phyloP scores from a whole-genome alignment of 768 basidiomycete species.

The Kwoniella pini region DNA sequence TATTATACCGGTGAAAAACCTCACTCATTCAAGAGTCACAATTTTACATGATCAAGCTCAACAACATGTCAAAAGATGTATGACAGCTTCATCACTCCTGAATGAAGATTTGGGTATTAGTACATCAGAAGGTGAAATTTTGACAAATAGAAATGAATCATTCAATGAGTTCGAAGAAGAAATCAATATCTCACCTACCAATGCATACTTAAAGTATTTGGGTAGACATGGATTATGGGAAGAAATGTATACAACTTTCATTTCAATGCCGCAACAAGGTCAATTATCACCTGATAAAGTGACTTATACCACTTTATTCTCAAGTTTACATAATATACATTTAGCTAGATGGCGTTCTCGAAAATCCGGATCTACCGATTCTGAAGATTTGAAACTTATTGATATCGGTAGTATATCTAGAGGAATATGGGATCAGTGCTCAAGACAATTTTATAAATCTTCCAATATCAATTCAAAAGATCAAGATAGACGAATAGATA shows the following conservation, averaged over 20 bases:
- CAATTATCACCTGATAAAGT: conserved; percentile 35
- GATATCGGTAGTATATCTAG: conserved; percentile 23
- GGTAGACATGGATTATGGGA: conserved; percentile 33
- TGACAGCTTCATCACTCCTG: not conserved
- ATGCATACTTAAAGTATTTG: conserved; percentile 48
- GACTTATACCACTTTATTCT: conserved; percentile 45
- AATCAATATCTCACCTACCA: conserved; percentile 34
- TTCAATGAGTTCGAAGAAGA: conserved; percentile 3
- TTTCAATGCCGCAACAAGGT: conserved; percentile 27
- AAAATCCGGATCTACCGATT: not conserved
- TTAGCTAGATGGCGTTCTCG: not conserved
- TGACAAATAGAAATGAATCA: not conserved
- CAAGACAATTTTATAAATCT: conserved; percentile 15
- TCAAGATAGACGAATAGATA: conserved; percentile 7
- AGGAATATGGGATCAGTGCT: conserved; percentile 29
- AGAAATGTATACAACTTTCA: conserved; percentile 41
- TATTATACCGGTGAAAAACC: conserved; percentile 11
- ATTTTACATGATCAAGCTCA: conserved; percentile 29
- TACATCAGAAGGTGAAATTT: not conserved
- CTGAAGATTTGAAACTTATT: not conserved
- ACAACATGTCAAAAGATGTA: conserved; percentile 4
- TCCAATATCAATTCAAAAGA: not conserved
- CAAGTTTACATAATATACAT: conserved; percentile 20
- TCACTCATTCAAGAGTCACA: conserved; percentile 30
- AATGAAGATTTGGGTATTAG: conserved; percentile 17